Base-by-base conservation (phyloP, 1,139 yeast species). In the Suhomyces bribrorum region DNA sequence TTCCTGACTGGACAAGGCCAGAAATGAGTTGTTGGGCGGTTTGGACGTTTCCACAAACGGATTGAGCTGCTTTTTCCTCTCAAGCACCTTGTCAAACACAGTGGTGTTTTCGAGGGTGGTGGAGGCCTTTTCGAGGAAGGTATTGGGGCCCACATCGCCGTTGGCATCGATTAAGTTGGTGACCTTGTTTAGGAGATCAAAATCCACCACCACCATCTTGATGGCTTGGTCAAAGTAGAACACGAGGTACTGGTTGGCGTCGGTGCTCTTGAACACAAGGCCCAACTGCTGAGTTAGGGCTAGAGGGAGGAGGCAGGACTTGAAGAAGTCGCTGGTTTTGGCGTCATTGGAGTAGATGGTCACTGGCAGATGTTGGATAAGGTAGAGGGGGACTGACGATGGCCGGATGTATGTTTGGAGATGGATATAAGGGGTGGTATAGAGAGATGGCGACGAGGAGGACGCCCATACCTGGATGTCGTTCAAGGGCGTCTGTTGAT, bases 51-150 rank as follows among this genome's bases (percentile, higher is more conserved):
- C 41, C 9, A 38, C 29, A 22, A 40, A 50, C 46, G 27, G 54
- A 58, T 39, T 56, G 40, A 41, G 5, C 17, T 39, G 31, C 25
- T 59, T 57, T 46, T 65, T 65, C 33, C 53, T 53, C 28, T 60
- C 56, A 22, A 69, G 50, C 0, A 69, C 72, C 37, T 62, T 63
- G 44, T 70, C 76, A 33, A 70, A 67, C 3, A 64, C 56, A 8
- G 53, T 46, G 4, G 58, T 44, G 25, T 46, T 43, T 35, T 36
- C 38, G 5, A 23, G 36, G 8, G 36, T 14, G 23, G 37, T 24
- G 7, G 26, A 20, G 11, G 31, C 30, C 14, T 22, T n/a, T 7
- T 34, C 34, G 5, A 47, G 26, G 12, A 38, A 34, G 3, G 42
- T 26, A n/a, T 41, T 44, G 29, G 42, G 15, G 7, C 28, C 29